phyloP scores from a whole-genome alignment of 495 filamentous ascomycete genomes.

The Xanthoparmelia taractica region DNA sequence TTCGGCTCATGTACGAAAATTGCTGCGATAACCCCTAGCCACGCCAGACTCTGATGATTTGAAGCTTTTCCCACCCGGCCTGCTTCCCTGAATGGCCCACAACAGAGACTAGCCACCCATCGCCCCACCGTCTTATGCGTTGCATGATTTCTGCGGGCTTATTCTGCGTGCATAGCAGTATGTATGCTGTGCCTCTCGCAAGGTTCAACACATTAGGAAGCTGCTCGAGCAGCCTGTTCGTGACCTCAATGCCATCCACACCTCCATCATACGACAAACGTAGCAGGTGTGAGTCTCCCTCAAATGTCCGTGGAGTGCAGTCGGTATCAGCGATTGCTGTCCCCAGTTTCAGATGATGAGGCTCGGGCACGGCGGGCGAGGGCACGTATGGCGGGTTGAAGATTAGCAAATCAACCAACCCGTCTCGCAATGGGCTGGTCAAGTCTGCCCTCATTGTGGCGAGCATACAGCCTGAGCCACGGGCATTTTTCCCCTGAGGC shows the following conservation, averaged over 20 bases:
- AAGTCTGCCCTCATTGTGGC: conserved; percentile 62
- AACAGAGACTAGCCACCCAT: conserved; percentile 64
- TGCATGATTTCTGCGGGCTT: conserved; percentile 45
- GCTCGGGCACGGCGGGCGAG: conserved; percentile 57
- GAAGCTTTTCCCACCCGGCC: conserved; percentile 87
- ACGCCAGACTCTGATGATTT: conserved; percentile 69
- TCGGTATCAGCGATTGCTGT: conserved; percentile 20
- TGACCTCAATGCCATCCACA: conserved; percentile 84
- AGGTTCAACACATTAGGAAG: conserved; percentile 55
- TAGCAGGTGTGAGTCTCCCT: conserved; percentile 71
- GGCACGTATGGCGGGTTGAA: conserved; percentile 98
- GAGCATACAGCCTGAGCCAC: conserved; percentile 39
- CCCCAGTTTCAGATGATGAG: conserved; percentile 33
- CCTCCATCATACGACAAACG: conserved; percentile 84
- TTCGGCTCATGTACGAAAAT: background rate
- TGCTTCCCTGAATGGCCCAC: conserved; percentile 75
- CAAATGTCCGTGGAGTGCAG: conserved; percentile 40
- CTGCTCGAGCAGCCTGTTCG: conserved; percentile 61
- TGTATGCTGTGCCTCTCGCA: conserved; percentile 69
- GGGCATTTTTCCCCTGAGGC: conserved; percentile 3
- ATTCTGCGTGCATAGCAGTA: conserved; percentile 81
- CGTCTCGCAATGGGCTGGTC: conserved; percentile 43
- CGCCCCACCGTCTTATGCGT: conserved; percentile 50
- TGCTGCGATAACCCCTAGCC: background rate
- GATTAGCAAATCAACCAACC: conserved; percentile 69